Conservation (phyloP, 148 eudicot species). For the Amaranthus cruentus region DNA sequence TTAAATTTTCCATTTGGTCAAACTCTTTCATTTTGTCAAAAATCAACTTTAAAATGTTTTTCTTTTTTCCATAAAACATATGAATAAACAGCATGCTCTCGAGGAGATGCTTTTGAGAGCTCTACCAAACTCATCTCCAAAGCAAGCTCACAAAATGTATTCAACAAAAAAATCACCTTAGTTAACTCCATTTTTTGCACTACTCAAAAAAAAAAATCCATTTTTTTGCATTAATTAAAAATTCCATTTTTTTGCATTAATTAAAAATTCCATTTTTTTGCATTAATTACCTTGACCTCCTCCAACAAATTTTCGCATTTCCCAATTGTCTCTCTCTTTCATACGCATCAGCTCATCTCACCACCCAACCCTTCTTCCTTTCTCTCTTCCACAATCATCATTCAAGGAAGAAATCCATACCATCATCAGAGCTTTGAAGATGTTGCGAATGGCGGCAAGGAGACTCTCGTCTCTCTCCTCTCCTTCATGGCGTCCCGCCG, state of each 20-base stretch:
- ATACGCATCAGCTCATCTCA: neutral
- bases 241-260: neutral
- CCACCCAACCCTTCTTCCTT: neutral
- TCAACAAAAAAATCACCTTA: too few species aligned
- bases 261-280: neutral
- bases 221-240: neutral
- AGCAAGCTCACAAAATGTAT: too few species aligned
- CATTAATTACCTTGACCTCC: neutral
- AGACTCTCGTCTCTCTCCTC: constrained; percentile 43
- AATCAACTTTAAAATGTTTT: neutral
- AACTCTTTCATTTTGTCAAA: too few species aligned
- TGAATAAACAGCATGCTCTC: too few species aligned
- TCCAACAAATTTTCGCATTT: neutral
- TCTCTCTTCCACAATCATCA: neutral
- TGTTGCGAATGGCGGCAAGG: constrained; percentile 39
- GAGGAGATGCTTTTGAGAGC: too few species aligned
- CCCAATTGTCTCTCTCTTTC: constrained; percentile 4
- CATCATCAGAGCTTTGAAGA: constrained; percentile 9
- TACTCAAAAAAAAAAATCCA: neutral
- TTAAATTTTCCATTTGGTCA: too few species aligned
- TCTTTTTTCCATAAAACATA: neutral
- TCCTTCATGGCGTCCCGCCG: constrained; percentile 27
- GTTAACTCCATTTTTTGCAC: too few species aligned
- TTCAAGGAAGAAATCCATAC: neutral
- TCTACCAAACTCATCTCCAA: too few species aligned